Conservation (phyloP, 2,329 filamentous ascomycete genomes). For the Alternaria sp. region DNA sequence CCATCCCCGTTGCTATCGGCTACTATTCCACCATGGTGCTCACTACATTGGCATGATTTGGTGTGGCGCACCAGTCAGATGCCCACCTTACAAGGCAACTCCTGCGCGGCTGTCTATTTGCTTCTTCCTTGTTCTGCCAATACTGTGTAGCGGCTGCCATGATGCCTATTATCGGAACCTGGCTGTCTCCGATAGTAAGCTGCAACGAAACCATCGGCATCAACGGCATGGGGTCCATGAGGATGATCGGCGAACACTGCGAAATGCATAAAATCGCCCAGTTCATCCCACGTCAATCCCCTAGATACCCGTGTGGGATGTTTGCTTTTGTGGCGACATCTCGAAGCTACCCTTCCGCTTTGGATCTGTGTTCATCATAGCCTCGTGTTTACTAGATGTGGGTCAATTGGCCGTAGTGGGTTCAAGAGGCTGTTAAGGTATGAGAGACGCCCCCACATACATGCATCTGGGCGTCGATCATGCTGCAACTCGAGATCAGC, state of each 20-base stretch:
- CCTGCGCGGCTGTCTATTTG: slow-evolving; percentile 11
- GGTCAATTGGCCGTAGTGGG: slow-evolving; percentile 16
- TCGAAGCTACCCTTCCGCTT: neutral
- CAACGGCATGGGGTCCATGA: neutral
- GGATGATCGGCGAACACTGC: neutral
- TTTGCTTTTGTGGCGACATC: neutral
- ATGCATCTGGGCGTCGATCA: slow-evolving; percentile 13
- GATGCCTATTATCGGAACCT: neutral
- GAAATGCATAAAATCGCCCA: neutral
- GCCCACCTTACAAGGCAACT: slow-evolving; percentile 5
- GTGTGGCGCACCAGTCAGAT: slow-evolving; percentile 15
- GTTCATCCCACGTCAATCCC: slow-evolving; percentile 1
- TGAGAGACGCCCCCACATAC: slow-evolving; percentile 1
- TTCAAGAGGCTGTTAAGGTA: neutral
- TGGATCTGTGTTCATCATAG: neutral
- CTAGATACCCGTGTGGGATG: neutral
- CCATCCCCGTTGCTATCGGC: neutral
- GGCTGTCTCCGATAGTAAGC: slow-evolving; percentile 4
- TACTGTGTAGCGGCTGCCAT: neutral
- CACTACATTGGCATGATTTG: slow-evolving; percentile 4
- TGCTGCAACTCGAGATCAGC: slow-evolving; percentile 8
- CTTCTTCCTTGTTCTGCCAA: slow-evolving; percentile 14
- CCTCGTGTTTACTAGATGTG: slow-evolving; percentile 9
- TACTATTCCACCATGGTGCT: neutral
- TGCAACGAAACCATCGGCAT: neutral